Base-by-base conservation (phyloP, 768 basidiomycete species). In the Panus rudis region DNA sequence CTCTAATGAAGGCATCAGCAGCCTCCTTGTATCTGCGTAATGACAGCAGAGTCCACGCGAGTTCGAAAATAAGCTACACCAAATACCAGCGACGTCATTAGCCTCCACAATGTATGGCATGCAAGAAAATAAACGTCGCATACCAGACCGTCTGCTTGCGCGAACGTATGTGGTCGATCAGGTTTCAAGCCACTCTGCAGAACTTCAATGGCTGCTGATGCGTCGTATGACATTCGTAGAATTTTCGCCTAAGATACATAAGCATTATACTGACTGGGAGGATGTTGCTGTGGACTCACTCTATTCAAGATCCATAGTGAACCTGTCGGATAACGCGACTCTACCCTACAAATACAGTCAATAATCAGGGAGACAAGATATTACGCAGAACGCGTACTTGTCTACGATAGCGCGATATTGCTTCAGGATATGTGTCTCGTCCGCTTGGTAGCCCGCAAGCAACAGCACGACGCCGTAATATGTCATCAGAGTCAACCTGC, bases 401-500 rank as follows among this genome's bases (percentile, higher is more conserved):
- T 81, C 76, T 2, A 89, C 76, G 25, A 89, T 76, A 1, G 69
- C 69, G 20, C 64, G 65, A 53, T 87, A 86, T 52, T 81, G 76
- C 41, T 64, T 68, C 31, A 88, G 51, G 6, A 84, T 78, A 32
- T 74, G 72, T 30, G 66, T 65, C 55, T 82, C 82, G 47, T 91
- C 77, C 1, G 85, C 84, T 55, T 85, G 86, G 51, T 79, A 91
- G 2, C 87, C 87, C 4, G 81, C 68, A 23, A 85, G 56, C 0
- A 84, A 71, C 2, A 89, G 68, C 4, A 88, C 75, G 39, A 80
- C 71, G 21, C 86, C 82, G 41, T 84, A 68, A 55, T 88, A 89
- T 3, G 84, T 83, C 84, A 91, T 89, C 6, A 91, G 61, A 0
- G 84, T 75, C n/a, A 90, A 64, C 12, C 83, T 84, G 43, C n/a